Percentiles rank a stretch among this genome's conserved stretches.
phyloP scores from a whole-genome alignment of 257 asterid species.

The Gardenia jasminoides region DNA sequence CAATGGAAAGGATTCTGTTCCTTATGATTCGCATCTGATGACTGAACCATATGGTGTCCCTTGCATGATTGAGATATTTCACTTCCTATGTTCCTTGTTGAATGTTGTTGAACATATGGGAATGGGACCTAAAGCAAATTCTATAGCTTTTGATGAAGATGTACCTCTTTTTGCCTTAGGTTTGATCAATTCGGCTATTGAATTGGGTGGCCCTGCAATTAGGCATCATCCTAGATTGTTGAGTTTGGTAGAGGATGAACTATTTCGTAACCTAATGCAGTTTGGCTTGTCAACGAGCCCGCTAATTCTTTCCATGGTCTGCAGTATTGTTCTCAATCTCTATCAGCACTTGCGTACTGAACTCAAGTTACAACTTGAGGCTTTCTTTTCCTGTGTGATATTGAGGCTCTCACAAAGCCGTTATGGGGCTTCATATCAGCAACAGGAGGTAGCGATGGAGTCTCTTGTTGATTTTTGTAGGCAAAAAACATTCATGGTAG shows the following conservation, averaged over 20 bases:
- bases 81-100: constrained; percentile 84
- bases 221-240: constrained; percentile 72
- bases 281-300: constrained; percentile 92
- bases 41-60: constrained; percentile 94
- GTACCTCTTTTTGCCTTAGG: constrained; percentile 88
- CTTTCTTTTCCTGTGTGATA: constrained; percentile 92
- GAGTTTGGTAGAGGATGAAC: constrained; percentile 90
- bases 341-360: constrained; percentile 80
- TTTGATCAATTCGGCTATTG: constrained; percentile 90
- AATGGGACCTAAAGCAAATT: constrained; percentile 78
- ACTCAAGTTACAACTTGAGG: constrained; percentile 92
- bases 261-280: constrained; percentile 87
- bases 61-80: constrained; percentile 95
- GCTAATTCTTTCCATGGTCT: constrained; percentile 88
- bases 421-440: constrained; percentile 90
- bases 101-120: constrained; percentile 76
- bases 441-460: constrained; percentile 99
- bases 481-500: constrained; percentile 90
- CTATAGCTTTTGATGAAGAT: constrained; percentile 88
- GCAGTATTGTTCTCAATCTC: constrained; percentile 86
- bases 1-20: constrained; percentile 70
- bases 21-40: constrained; percentile 76
- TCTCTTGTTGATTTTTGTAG: constrained; percentile 94
- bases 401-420: constrained; percentile 91
- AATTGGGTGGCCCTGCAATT: constrained; percentile 82